Evolutionary conservation across 495 filamentous ascomycete species (phyloP).

Genomic region (Annulohypoxylon maeteangense): DNA sequence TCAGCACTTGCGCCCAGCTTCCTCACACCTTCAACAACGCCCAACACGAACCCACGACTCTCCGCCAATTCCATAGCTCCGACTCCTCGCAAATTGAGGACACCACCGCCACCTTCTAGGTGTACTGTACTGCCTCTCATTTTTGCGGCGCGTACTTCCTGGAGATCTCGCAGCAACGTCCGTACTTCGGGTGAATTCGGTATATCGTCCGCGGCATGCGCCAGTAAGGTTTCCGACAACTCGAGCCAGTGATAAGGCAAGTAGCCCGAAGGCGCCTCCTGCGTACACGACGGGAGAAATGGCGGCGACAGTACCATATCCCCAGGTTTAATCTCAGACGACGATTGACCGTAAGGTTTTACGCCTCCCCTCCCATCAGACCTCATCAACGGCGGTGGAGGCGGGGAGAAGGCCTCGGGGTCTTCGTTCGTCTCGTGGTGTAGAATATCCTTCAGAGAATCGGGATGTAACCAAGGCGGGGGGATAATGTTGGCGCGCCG

Average conservation of each 20-base stretch:
- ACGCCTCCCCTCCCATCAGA: constrained; percentile 54
- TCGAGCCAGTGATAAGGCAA: constrained; percentile 97
- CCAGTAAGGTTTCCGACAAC: constrained; percentile 83
- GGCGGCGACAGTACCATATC: constrained; percentile 60
- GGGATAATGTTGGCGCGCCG: constrained; percentile 92
- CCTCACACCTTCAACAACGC: constrained; percentile 88
- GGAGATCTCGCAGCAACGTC: constrained; percentile 79
- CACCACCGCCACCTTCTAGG: constrained; percentile 76
- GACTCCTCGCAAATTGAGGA: constrained; percentile 81
- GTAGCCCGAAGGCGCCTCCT: constrained; percentile 67
- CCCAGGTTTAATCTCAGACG: constrained; percentile 43
- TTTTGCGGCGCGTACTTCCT: constrained; percentile 91
- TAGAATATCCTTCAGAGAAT: constrained; percentile 78
- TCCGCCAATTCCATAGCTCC: constrained; percentile 93
- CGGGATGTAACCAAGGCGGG: constrained; percentile 84
- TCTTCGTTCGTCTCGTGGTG: constrained; percentile 77
- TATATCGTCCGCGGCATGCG: constrained; percentile 86
- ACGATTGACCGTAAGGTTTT: constrained; percentile 35
- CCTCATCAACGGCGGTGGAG: constrained; percentile 69
- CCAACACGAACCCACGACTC: constrained; percentile 82
- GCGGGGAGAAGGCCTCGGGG: constrained; percentile 75
- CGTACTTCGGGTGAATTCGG: constrained; percentile 78
- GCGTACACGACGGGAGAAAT: constrained; percentile 69
- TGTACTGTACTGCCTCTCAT: constrained; percentile 77
- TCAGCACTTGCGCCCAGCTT: constrained; percentile 69